These are phyloP conservation scores for Linnemannia zychae DNA, from an alignment of 192 early-diverging fungal species.

Conservation along the genomic window DNA sequence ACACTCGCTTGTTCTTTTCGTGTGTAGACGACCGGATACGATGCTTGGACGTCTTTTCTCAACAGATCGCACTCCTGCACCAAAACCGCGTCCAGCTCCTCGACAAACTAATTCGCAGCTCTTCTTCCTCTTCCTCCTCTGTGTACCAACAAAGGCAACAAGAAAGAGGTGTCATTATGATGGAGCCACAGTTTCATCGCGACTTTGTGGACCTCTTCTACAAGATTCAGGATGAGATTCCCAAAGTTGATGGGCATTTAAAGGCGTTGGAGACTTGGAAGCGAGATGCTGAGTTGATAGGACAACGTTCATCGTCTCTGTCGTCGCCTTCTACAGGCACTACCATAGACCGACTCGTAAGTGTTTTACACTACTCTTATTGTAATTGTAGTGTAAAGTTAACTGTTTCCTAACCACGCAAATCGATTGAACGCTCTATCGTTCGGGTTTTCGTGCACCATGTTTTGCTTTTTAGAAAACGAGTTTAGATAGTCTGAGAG, in stretches of 20 bases:
- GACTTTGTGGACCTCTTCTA: slow-evolving; percentile 16
- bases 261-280: not conserved
- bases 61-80: not conserved
- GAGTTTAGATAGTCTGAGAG: not conserved
- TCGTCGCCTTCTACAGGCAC: not conserved
- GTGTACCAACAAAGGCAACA: not conserved
- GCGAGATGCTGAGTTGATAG: not conserved
- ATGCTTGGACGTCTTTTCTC: not conserved
- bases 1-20: not conserved
- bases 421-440: too few species aligned
- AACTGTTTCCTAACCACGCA: too few species aligned
- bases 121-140: not conserved
- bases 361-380: too few species aligned
- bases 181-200: slow-evolving; percentile 13
- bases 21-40: slow-evolving; percentile 14
- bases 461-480: slow-evolving; percentile 4
- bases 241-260: slow-evolving; percentile 1
- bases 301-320: not conserved
- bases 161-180: not conserved
- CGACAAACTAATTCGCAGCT: not conserved
- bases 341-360: not conserved
- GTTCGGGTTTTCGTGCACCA: not conserved
- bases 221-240: slow-evolving; percentile 13
- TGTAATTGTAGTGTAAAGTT: too few species aligned
- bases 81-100: slow-evolving; percentile 15